Conservation (phyloP, 2,329 filamentous ascomycete genomes). For the Xylariaceae sp. region DNA sequence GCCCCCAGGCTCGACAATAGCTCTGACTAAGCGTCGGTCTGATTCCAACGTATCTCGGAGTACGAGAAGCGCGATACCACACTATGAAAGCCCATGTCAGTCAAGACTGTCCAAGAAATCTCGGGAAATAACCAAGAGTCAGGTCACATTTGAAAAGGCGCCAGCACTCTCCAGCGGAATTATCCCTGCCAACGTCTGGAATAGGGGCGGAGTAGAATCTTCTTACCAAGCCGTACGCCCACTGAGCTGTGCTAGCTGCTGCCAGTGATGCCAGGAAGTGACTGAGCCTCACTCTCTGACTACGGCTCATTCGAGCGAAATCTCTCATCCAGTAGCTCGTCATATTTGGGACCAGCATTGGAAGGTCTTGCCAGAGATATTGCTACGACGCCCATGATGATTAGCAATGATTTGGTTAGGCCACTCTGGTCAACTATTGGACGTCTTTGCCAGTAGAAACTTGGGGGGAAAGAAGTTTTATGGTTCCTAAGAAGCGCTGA, state of each 20-base stretch:
- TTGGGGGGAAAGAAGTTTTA: too few relatives aligned
- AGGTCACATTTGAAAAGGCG: too few relatives aligned
- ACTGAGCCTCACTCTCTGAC: slow-evolving; percentile 13
- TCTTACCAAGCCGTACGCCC: slow-evolving; percentile 11
- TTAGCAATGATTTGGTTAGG: too few relatives aligned
- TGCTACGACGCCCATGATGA: slow-evolving; percentile 11
- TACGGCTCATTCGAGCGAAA: slow-evolving; percentile 18
- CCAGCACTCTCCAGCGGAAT: too few relatives aligned
- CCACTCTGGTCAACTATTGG: too few relatives aligned
- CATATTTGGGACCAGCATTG: slow-evolving; percentile 16
- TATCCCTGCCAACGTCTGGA: too few relatives aligned
- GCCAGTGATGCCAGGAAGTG: slow-evolving; percentile 14
- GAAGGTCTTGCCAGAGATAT: slow-evolving; percentile 16
- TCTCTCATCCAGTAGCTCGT: slow-evolving; percentile 15
- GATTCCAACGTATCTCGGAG: slow-evolving; percentile 16
- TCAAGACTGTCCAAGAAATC: too few relatives aligned
- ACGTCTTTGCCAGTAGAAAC: too few relatives aligned
- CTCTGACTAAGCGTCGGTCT: slow-evolving; percentile 13
- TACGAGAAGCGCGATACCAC: slow-evolving; percentile 15
- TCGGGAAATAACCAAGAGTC: too few relatives aligned
- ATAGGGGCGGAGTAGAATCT: too few relatives aligned
- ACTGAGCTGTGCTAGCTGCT: slow-evolving; percentile 13
- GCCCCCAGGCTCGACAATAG: slow-evolving; percentile 12
- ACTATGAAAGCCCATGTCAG: background rate
- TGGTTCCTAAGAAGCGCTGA: too few relatives aligned